A percentile compares a stretch with the other conserved stretches of the same genome.
Conservation (phyloP, 352 stramenopile species). For the Phytophthora tentaculata region DNA sequence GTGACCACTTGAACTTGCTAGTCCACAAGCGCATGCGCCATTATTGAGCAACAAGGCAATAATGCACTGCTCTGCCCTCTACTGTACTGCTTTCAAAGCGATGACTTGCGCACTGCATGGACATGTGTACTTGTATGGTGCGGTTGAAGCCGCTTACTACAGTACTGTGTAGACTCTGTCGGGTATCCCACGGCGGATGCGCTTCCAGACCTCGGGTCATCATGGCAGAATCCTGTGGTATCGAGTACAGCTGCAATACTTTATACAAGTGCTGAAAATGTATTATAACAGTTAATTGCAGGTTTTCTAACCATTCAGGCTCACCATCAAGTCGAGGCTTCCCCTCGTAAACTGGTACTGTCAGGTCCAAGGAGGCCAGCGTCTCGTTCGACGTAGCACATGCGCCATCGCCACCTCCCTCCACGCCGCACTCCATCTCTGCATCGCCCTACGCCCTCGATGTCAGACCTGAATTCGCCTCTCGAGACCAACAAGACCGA, state of each 20-base stretch:
- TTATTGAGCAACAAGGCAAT: no score
- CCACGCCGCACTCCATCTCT: background rate
- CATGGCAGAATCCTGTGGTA: background rate
- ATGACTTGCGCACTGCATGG: no score
- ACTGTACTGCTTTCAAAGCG: no score
- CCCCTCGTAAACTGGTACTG: background rate
- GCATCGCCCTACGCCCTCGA: background rate
- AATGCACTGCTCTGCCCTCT: no score
- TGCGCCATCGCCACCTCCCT: slow-evolving; percentile 13
- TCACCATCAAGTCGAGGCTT: slow-evolving; percentile 6
- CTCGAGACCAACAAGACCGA: slow-evolving; percentile 2
- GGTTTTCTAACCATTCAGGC: background rate
- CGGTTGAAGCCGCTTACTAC: background rate
- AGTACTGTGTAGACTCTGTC: slow-evolving; percentile 7
- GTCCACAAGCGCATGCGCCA: no score
- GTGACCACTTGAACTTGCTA: no score
- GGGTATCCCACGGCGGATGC: slow-evolving; percentile 11
- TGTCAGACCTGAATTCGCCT: slow-evolving; percentile 32
- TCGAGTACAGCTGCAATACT: background rate
- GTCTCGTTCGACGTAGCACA: slow-evolving; percentile 16
- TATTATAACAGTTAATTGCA: background rate
- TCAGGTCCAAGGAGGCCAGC: background rate
- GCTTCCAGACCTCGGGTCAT: slow-evolving; percentile 20
- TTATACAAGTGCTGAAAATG: background rate
- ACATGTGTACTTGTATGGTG: background rate